phyloP scores from a whole-genome alignment of 495 filamentous ascomycete genomes.

The Tuber magnatum region DNA sequence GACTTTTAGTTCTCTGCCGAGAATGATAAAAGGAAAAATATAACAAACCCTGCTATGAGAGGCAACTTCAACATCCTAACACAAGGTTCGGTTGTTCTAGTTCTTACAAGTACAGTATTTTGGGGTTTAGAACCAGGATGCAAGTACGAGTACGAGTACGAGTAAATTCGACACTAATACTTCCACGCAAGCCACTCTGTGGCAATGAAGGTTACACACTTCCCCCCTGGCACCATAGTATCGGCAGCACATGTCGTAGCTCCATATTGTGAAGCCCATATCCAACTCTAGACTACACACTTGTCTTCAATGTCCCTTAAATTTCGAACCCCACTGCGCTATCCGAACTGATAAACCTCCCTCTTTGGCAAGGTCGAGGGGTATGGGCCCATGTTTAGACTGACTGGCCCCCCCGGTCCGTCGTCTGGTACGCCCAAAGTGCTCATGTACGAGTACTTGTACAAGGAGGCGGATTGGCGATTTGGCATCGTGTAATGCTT shows the following conservation, averaged over 20 bases:
- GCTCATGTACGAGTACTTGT: too few species aligned
- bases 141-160: background rate
- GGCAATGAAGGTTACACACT: background rate
- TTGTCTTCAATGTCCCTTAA: background rate
- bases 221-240: background rate
- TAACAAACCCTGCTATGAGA: background rate
- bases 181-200: background rate
- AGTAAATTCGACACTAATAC: background rate
- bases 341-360: background rate
- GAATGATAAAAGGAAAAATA: background rate
- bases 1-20: background rate
- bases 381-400: background rate
- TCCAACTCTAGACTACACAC: background rate
- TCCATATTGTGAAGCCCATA: background rate
- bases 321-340: background rate
- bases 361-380: background rate
- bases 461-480: background rate
- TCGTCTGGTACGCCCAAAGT: background rate
- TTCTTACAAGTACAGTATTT: background rate
- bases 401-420: background rate
- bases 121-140: background rate
- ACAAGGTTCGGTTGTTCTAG: background rate
- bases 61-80: background rate
- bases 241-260: background rate
- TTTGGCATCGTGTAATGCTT: background rate